Evolutionary conservation across 164 flowering plant species (phyloP), one percentile per base, ranked within the genome.

Genomic region (Echeveria elegans): DNA sequence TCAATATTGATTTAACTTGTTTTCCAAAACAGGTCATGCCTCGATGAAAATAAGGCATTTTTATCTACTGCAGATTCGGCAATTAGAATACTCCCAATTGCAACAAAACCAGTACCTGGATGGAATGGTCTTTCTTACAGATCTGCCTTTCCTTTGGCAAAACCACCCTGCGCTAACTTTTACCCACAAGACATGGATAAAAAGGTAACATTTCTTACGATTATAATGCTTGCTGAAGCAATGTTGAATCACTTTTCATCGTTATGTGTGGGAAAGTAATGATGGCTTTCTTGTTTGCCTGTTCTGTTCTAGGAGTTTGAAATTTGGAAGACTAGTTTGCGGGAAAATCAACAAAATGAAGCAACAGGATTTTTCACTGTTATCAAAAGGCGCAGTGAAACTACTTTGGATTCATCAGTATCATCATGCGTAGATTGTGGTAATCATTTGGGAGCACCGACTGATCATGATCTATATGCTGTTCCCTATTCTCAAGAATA

Each of bases 121-220:
- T 93, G 98, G 98, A 86, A 83, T 75, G 98, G 98, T 66, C 72
- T 93, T 21, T 83, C 86, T 73, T 93, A 93, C 68, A 87, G 66
- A 79, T 81, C 86, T 66, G 89, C 98, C 64, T 90, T 93, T 78
- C 98, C 98, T 36, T 19, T 78, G 73, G 64, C 26, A 38, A 88
- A 87, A 72, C 97, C 98, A 37, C 84, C 94, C 68, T 89, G 94
- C 66, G 97, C 98, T 66, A 93, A 86, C 75, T 93, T 93, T 76
- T 93, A 93, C 65, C 98, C 97, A 62, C 86, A 92, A 30, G 97
- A 90, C 67, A 90, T 93, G 97, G 94, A 90, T 72, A 90, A 87
- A 82, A 76, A 29, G 90, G 98, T 90, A 87, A 40, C 19, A 59
- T 58, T 65, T 45, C n/a, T 37, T 72, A 29, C n/a, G 65, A 60